These are phyloP conservation scores for Aspergillus brasiliensis DNA, from an alignment of 2,329 filamentous ascomycete genomes.

Conservation along the genomic window DNA sequence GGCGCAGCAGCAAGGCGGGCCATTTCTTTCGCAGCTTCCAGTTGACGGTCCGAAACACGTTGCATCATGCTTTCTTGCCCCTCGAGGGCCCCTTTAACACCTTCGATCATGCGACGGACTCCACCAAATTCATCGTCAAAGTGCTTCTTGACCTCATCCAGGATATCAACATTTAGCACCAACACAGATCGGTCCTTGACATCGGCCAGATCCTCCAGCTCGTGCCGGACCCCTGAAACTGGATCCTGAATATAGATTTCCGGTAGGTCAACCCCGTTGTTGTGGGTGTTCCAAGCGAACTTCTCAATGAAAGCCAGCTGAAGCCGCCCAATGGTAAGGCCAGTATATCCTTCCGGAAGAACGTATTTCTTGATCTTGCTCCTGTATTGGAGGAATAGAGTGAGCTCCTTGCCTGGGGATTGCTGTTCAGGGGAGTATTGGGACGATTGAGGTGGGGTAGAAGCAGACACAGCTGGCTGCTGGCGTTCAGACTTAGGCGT, in stretches of 20 bases:
- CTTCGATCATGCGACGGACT: constrained; percentile 79
- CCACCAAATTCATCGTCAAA: constrained; percentile 88
- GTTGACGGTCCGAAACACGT: constrained; percentile 84
- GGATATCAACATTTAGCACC: constrained; percentile 87
- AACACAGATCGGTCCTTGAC: constrained; percentile 94
- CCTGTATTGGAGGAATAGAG: constrained; percentile 93
- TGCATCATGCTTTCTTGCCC: constrained; percentile 82
- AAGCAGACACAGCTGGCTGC: constrained; percentile 23
- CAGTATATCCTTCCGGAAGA: constrained; percentile 77
- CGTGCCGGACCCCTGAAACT: constrained; percentile 92
- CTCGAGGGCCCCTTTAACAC: constrained; percentile 79
- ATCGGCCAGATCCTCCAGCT: constrained; percentile 88
- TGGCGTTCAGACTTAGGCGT: constrained; percentile 30
- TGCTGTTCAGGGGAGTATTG: constrained; percentile 64
- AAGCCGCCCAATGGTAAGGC: constrained; percentile 81
- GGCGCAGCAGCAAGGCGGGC: constrained; percentile 63
- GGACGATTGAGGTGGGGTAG: constrained; percentile 50
- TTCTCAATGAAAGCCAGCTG: constrained; percentile 98
- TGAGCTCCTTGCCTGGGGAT: constrained; percentile 79
- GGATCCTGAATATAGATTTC: constrained; percentile 98
- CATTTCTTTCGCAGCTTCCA: constrained; percentile 86
- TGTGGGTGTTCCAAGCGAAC: constrained; percentile 97
- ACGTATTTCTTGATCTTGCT: constrained; percentile 97
- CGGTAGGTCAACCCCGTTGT: constrained; percentile 86
- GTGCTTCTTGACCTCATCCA: constrained; percentile 95